Evolutionary conservation across 2,329 filamentous ascomycete genomes (phyloP), one percentile per base, ranked within the genome.

Genomic region (Aureobasidium lini): DNA sequence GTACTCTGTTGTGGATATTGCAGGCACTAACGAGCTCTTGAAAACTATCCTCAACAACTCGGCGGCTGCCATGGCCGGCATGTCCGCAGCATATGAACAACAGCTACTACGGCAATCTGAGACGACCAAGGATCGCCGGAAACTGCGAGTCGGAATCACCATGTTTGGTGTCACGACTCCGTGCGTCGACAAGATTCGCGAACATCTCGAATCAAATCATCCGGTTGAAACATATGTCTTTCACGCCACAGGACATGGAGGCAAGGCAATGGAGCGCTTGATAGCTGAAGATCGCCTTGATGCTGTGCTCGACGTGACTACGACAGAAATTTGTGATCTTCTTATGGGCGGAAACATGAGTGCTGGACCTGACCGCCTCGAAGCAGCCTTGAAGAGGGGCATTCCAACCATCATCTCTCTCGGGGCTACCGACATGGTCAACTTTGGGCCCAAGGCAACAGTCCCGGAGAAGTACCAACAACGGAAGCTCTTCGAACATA

Each of bases 151-250:
- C 6, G 86, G 80, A 0, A 80, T 89, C 28, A 88, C 86, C 2
- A 89, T 89, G 86, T 89, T 89, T 66, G 86, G 87, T 2, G 85
- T 89, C 6, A 90, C 87, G 0, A 89, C 86, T 0, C 84, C 85
- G 0, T 82, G 80, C 10, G 85, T 85, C 0, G 80, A 85, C 48
- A 71, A 69, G 1, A 80, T 86, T 1, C 77, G 84, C 0, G 64
- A 69, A 1, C 70, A 79, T 47, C 74, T 88, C 0, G 76, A 81
- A 54, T 62, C 69, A 1, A 70, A 72, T 2, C 71, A 76, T 57
- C 67, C 68, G 2, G 76, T 81, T 52, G 85, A 88, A 64, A 77
- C 81, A 2, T 86, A 83, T 63, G 76, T 88, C 2, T 89, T 89
- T 66, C 86, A 89, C 65, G 86, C 86, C 2, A 89, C 86, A 0